These are phyloP conservation scores for Colletotrichum orbiculare DNA, from an alignment of 2,329 filamentous ascomycete species.

Conservation along the genomic window DNA sequence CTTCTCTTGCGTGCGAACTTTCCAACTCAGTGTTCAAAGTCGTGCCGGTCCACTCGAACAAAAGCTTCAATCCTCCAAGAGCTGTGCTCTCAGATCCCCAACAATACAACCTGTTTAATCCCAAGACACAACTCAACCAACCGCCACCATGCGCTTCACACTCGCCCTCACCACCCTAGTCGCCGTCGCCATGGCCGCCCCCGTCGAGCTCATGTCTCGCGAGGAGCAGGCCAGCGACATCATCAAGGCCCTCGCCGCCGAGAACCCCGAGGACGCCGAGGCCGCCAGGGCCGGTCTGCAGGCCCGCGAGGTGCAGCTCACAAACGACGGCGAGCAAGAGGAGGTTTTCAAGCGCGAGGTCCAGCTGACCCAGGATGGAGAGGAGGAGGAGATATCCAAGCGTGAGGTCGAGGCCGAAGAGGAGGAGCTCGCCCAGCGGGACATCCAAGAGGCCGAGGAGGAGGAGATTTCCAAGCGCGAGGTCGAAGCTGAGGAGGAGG, in stretches of 20 bases:
- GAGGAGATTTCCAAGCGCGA: conserved; percentile 11
- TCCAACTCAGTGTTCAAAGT: neutral
- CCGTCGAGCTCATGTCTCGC: conserved; percentile 19
- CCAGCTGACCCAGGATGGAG: neutral
- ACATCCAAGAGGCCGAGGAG: neutral
- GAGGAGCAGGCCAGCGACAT: conserved; percentile 12
- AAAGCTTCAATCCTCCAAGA: conserved; percentile 2
- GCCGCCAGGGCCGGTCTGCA: conserved; percentile 9
- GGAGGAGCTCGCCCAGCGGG: neutral
- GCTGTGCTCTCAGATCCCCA: conserved; percentile 16
- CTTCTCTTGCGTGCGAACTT: neutral
- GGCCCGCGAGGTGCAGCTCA: conserved; percentile 14
- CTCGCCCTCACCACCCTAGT: conserved; percentile 27
- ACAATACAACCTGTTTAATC: neutral
- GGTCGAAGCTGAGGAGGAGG: neutral
- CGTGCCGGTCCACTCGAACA: conserved; percentile 10
- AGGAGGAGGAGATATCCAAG: neutral
- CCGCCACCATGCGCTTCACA: conserved; percentile 30
- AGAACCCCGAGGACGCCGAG: conserved; percentile 23
- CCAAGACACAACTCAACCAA: neutral
- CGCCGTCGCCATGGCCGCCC: conserved; percentile 28
- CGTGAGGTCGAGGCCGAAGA: neutral
- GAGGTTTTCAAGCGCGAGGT: conserved; percentile 6
- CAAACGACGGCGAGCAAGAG: neutral
- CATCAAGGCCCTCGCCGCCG: conserved; percentile 14